Evolutionary conservation across 352 stramenopile genomes (phyloP), one percentile per base, ranked within the genome.

Genomic region (Phytophthora pluvialis): DNA sequence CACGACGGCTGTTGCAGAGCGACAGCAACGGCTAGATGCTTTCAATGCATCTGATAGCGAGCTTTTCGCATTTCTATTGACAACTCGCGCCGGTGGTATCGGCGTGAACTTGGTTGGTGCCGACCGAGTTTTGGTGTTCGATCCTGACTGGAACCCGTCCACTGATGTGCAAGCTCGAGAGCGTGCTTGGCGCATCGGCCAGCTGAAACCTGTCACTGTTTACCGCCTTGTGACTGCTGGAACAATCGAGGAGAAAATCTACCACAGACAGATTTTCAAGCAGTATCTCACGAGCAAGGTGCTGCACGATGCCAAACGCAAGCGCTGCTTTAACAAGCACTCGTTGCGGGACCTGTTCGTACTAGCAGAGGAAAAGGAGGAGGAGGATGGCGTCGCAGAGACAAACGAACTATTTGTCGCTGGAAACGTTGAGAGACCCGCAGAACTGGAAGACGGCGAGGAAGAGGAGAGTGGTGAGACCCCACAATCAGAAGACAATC

Each of bases 221-320:
- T 96, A 95, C 46, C 67, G 89, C 1, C 73, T 99, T 1, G 98
- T 99, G 54, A 98, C 93, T 35, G 93, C 88, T 33, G 97, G 97
- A 4, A 99, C 98, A 21, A 99, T 99, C 57, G 98, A 99, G 78
- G 98, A 99, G 69, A 99, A 99, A 64, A 99, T 99, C 45, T 99
- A 99, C 77, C 97, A 99, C 61, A 78, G 97, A 0, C 96, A 99
- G 74, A 99, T 99, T 46, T 99, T 99, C 84, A 99, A 99, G 74
- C 97, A 98, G 70, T 98, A 98, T 32, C 64, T 99, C 15, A 98
- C 97, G 0, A 99, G 98, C 64, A 97, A 98, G 55, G 93, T 99
- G 3, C 75, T 99, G 42, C 93, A 98, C 40, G 96, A 99, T 69
- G 91, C 97, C 26, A 98, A 98, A 64, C 96, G 98, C 57, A 95